Evolutionary conservation across 2,329 filamentous ascomycete genomes (phyloP).

Genomic region (Coleophoma eucalyptorum): DNA sequence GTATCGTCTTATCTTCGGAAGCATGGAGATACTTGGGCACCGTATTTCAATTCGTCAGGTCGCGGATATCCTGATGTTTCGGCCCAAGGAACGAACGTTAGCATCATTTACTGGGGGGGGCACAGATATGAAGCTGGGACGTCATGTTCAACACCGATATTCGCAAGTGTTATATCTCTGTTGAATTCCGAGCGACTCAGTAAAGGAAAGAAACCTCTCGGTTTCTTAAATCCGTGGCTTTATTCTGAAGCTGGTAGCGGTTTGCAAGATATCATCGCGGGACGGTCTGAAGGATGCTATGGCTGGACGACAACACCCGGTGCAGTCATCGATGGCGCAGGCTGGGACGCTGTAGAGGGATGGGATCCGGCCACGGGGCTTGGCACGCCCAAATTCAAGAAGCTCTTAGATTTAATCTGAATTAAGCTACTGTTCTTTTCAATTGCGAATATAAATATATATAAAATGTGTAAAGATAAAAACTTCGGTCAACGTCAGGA

Average conservation of each 20-base stretch:
- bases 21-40: conserved; percentile 35
- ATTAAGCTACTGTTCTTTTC: too few species aligned
- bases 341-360: conserved; percentile 18
- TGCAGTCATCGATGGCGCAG: conserved; percentile 12
- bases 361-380: conserved; percentile 24
- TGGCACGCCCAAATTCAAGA: conserved; percentile 37
- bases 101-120: conserved; percentile 10
- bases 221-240: conserved; percentile 58
- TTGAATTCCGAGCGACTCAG: conserved; percentile 56
- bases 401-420: conserved; percentile 22
- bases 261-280: conserved; percentile 37
- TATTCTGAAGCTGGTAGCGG: conserved; percentile 42
- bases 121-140: conserved; percentile 12
- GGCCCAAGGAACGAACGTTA: conserved; percentile 50
- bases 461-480: too few species aligned
- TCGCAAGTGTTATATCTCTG: conserved; percentile 53
- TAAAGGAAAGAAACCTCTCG: conserved; percentile 37
- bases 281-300: conserved; percentile 17
- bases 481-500: too few species aligned
- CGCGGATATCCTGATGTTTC: conserved; percentile 48
- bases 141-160: conserved; percentile 52
- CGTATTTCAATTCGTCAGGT: conserved; percentile 39
- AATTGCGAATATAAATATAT: too few species aligned
- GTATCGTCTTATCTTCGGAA: conserved; percentile 34
- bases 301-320: conserved; percentile 8